Percentiles rank a stretch among this genome's conserved stretches.
These are phyloP conservation scores for Silene conica DNA, from an alignment of 148 eudicot genomes.

Conservation along the genomic window DNA sequence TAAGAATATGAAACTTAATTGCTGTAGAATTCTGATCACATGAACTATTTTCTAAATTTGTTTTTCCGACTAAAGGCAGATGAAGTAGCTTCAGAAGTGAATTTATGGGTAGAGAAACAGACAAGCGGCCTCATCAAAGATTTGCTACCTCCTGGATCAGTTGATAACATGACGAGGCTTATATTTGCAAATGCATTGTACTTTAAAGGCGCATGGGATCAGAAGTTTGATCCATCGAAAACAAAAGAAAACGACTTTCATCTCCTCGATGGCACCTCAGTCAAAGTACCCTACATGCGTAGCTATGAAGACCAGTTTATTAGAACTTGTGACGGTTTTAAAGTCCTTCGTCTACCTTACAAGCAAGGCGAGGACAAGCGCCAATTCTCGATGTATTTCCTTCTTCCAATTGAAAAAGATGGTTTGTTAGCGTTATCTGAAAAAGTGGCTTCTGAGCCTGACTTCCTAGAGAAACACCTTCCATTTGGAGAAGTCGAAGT, in stretches of 20 bases:
- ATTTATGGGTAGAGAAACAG: slow-evolving; percentile 61
- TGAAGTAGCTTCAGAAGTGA: neutral
- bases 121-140: slow-evolving; percentile 72
- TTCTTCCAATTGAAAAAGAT: slow-evolving; percentile 68
- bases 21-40: too few relatives aligned
- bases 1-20: too few relatives aligned
- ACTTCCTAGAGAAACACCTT: slow-evolving; percentile 51
- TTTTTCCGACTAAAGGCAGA: neutral
- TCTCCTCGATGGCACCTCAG: slow-evolving; percentile 52
- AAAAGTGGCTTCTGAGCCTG: slow-evolving; percentile 45
- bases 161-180: slow-evolving; percentile 50
- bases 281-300: slow-evolving; percentile 73
- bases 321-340: slow-evolving; percentile 43
- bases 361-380: slow-evolving; percentile 59
- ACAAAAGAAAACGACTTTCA: slow-evolving; percentile 56
- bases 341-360: slow-evolving; percentile 66
- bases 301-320: slow-evolving; percentile 52
- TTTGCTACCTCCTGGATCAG: slow-evolving; percentile 57
- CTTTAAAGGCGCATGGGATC: slow-evolving; percentile 74
- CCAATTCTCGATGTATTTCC: slow-evolving; percentile 62
- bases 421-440: slow-evolving; percentile 50
- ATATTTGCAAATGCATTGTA: slow-evolving; percentile 72
- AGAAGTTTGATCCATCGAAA: slow-evolving; percentile 48
- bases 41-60: too few relatives aligned
- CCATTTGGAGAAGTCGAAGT: slow-evolving; percentile 44